Percentiles rank a stretch among this genome's conserved stretches.
Conservation (phyloP, 306 rosid species). For the Dalbergia cochinchinensis region DNA sequence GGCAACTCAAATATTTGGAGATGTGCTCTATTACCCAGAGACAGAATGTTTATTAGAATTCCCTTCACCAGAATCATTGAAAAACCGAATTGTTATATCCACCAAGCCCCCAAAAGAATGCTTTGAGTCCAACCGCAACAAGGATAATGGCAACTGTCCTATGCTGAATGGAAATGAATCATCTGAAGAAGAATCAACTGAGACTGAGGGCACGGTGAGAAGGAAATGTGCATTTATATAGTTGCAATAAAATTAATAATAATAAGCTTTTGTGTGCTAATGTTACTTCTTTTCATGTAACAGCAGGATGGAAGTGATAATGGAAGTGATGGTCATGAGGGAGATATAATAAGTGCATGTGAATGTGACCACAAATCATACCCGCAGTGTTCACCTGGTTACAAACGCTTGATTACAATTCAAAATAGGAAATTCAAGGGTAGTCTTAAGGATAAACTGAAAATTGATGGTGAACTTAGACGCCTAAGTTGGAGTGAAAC, state of each 20-base stretch:
- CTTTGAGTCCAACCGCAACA: constrained; percentile 46
- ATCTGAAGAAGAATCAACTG: constrained; percentile 63
- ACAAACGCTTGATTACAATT: constrained; percentile 76
- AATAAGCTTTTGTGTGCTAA: neutral
- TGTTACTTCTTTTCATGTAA: constrained; percentile 31
- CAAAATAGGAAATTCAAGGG: constrained; percentile 80
- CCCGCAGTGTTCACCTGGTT: constrained; percentile 62
- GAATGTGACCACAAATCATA: constrained; percentile 55
- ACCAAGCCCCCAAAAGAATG: constrained; percentile 84
- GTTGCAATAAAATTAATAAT: constrained; percentile 15
- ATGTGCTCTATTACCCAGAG: constrained; percentile 71
- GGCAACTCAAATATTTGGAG: constrained; percentile 77
- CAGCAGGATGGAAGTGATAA: constrained; percentile 73
- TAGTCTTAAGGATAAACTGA: constrained; percentile 70
- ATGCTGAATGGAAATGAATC: constrained; percentile 61
- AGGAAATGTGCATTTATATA: constrained; percentile 13
- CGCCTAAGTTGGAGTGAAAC: constrained; percentile 91
- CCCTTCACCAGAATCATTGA: constrained; percentile 85
- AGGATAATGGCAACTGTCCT: constrained; percentile 38
- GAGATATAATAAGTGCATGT: constrained; percentile 36
- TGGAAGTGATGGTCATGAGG: constrained; percentile 64
- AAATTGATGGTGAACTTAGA: constrained; percentile 66
- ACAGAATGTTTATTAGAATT: constrained; percentile 67
- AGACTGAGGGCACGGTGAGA: constrained; percentile 60
- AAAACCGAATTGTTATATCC: constrained; percentile 74